Evolutionary conservation across 305 asterid genomes (phyloP), one percentile per base, ranked within the genome.

Genomic region (Fraxinus greggii): DNA sequence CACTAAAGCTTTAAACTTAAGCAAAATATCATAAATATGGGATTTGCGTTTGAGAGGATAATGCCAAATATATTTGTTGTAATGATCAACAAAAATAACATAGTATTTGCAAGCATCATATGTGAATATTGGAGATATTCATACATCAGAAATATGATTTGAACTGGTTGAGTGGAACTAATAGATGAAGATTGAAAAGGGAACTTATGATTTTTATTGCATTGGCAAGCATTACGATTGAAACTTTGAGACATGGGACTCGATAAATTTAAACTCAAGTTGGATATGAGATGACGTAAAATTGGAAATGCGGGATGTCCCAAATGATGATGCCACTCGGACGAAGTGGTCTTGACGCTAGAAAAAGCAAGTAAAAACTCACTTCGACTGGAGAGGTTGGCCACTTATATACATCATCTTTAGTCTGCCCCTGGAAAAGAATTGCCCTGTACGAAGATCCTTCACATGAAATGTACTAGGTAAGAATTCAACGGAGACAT

Each of bases 101-200:
- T 56, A 78, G 54, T 78, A 78, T 32, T 28, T 32, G 21, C 12
- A 59, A 26, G 6, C 74, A 13, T 78, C 75, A 5, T 31, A 4
- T 21, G 75, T 51, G 32, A 9, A 19, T 2, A 61, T 7, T 6
- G 81, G 75, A 26, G 72, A 48, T 0, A 40, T 24, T 72, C 13
- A 77, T 5, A 77, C 10, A 77, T 77, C 80, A 77, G 19, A 56
- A 78, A 33, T 32, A 12, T 56, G 4, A 78, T 15, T 56, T 78
- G 56, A 6, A 59, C 4, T 17, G 24, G 63, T 17, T 51, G 21
- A 51, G 63, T 15, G 19, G 3, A 15, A 5, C 2, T 54, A 4
- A 54, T 54, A 15, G 63, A 54, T 15, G 63, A 54, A 17, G 38
- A 28, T n/a, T 26, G 3, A 54, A 56, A 56, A 10, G 51, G 74